Evolutionary conservation across 2,329 filamentous ascomycete species (phyloP).

Genomic region (Fusarium decemcellulare): DNA sequence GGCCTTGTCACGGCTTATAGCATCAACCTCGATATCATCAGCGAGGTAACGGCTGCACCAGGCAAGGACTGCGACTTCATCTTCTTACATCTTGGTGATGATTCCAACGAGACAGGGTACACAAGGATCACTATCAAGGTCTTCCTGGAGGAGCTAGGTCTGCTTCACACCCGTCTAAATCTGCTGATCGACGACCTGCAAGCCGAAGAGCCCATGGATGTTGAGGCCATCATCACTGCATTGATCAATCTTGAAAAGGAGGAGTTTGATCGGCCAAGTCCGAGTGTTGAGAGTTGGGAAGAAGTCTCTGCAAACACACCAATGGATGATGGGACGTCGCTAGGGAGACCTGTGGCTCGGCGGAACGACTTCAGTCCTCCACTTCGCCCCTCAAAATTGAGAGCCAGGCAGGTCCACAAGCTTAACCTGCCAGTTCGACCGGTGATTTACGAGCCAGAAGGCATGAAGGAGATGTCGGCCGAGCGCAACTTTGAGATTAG

Average conservation of each 20-base stretch:
- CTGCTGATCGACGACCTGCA: slow-evolving; percentile 86
- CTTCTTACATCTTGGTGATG: slow-evolving; percentile 81
- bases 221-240: slow-evolving; percentile 79
- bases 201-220: slow-evolving; percentile 76
- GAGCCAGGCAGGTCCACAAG: slow-evolving; percentile 68
- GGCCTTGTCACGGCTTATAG: slow-evolving; percentile 89
- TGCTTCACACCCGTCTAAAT: slow-evolving; percentile 88
- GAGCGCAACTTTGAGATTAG: slow-evolving; percentile 91
- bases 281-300: slow-evolving; percentile 92
- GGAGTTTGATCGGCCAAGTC: slow-evolving; percentile 70
- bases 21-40: slow-evolving; percentile 81
- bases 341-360: slow-evolving; percentile 54
- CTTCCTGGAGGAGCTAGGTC: slow-evolving; percentile 87
- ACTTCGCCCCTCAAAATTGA: slow-evolving; percentile 52
- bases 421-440: slow-evolving; percentile 87
- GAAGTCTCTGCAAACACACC: slow-evolving; percentile 76
- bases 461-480: slow-evolving; percentile 81
- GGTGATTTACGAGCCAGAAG: slow-evolving; percentile 86
- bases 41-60: slow-evolving; percentile 90
- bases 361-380: slow-evolving; percentile 54
- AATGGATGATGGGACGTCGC: slow-evolving; percentile 67
- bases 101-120: slow-evolving; percentile 73
- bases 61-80: slow-evolving; percentile 95
- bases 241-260: slow-evolving; percentile 82
- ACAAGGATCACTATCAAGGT: slow-evolving; percentile 90